Percentiles rank a stretch among this genome's conserved stretches.
Conservation (phyloP, 805 yeast genomes). For the Ogataea haglerorum region DNA sequence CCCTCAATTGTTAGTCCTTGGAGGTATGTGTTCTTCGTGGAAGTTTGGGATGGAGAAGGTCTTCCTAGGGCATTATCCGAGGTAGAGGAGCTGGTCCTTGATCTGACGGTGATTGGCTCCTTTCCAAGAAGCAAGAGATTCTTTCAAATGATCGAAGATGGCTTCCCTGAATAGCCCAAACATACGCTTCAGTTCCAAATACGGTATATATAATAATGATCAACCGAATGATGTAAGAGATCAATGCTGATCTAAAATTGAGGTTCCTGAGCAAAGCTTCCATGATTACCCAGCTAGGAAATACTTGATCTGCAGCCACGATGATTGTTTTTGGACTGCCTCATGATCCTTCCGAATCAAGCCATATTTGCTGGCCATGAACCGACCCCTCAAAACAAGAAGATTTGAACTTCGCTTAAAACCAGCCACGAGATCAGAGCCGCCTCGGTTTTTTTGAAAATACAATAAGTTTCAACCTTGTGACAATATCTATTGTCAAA, state of each 20-base stretch:
- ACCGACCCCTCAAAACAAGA: background rate
- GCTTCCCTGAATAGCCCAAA: background rate
- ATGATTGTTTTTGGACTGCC: no score
- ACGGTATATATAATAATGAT: no score
- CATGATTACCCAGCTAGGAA: no score
- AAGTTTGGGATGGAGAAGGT: constrained; percentile 43
- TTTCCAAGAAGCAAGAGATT: constrained; percentile 28
- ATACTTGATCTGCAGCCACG: no score
- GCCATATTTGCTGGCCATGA: no score
- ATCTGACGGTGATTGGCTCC: constrained; percentile 56
- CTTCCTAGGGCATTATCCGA: constrained; percentile 37
- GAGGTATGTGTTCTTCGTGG: constrained; percentile 83
- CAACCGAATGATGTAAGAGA: no score
- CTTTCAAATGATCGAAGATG: constrained; percentile 26
- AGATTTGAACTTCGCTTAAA: background rate
- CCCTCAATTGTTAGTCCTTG: constrained; percentile 67
- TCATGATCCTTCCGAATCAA: no score
- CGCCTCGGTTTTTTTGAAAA: background rate
- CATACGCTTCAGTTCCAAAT: no score
- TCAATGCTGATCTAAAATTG: no score
- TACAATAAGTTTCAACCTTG: background rate
- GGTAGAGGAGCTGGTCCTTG: constrained; percentile 42
- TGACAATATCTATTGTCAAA: background rate
- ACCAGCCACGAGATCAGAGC: background rate
- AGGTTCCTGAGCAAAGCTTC: no score